Conservation (phyloP, 1,284 basidiomycete species). For the Boletellus deceptivus region DNA sequence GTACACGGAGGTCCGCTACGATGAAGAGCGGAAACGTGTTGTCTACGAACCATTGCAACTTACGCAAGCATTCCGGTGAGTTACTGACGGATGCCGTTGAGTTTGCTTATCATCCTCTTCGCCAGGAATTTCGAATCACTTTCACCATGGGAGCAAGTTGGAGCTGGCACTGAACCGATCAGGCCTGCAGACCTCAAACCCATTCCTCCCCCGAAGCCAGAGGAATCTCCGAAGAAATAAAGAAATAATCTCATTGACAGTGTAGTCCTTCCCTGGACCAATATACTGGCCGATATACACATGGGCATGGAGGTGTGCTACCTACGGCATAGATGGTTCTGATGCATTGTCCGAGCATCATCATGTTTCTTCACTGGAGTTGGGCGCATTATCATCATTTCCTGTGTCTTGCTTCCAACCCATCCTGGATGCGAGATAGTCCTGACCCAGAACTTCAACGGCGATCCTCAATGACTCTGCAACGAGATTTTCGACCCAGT, state of each 20-base stretch:
- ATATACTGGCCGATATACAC: slow-evolving; percentile 15
- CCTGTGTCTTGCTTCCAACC: slow-evolving; percentile 51
- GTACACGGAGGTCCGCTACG: slow-evolving; percentile 96
- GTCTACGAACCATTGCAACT: slow-evolving; percentile 98
- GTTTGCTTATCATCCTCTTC: slow-evolving; percentile 6
- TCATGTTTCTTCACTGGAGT: slow-evolving; percentile 16
- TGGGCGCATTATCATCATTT: slow-evolving; percentile 3
- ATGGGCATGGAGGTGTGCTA: slow-evolving; percentile 7
- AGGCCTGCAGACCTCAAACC: slow-evolving; percentile 72
- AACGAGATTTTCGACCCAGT: slow-evolving; percentile 93
- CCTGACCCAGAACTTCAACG: slow-evolving; percentile 85
- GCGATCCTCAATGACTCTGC: slow-evolving; percentile 82
- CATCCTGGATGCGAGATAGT: slow-evolving; percentile 81
- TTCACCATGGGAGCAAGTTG: slow-evolving; percentile 97
- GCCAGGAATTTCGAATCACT: slow-evolving; percentile 88
- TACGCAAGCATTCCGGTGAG: slow-evolving; percentile 94
- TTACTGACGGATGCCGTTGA: not conserved
- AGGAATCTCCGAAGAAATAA: slow-evolving; percentile 65
- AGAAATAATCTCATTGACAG: slow-evolving; percentile 1
- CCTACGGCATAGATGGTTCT: slow-evolving; percentile 11
- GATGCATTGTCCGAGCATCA: slow-evolving; percentile 6
- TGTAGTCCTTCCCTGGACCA: slow-evolving; percentile 4
- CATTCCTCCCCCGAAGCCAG: slow-evolving; percentile 63
- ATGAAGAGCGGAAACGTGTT: slow-evolving; percentile 98
- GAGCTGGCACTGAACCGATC: slow-evolving; percentile 74